phyloP scores from a whole-genome alignment of 2,329 filamentous ascomycete species.

The Aspergillus sp. region DNA sequence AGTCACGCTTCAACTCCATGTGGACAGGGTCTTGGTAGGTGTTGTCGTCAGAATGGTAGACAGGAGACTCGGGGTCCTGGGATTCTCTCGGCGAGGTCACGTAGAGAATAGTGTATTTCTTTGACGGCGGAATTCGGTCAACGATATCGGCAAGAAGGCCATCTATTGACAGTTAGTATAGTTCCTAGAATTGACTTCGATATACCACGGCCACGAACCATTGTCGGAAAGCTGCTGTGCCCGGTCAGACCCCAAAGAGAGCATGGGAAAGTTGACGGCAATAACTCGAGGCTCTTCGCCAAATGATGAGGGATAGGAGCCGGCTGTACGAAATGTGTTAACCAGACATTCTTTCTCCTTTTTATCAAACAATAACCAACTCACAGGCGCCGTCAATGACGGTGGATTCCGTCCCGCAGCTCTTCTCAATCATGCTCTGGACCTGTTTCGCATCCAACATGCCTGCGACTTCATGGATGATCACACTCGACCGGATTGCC shows the following conservation, averaged over 20 bases:
- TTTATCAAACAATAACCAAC: constrained; percentile 6
- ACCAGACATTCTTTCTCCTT: not conserved
- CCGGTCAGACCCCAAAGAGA: constrained; percentile 30
- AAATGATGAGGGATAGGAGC: constrained; percentile 34
- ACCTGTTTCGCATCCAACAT: constrained; percentile 42
- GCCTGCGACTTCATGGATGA: constrained; percentile 51
- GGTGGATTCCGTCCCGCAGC: constrained; percentile 44
- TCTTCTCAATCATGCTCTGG: constrained; percentile 37
- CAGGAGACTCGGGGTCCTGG: constrained; percentile 20
- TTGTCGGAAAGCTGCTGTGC: constrained; percentile 38
- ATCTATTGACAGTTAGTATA: constrained; percentile 24
- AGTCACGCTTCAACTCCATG: constrained; percentile 69
- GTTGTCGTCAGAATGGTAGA: constrained; percentile 62
- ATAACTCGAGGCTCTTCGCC: constrained; percentile 38
- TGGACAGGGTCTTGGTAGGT: constrained; percentile 54
- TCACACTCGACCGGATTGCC: constrained; percentile 50
- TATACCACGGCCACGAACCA: constrained; percentile 27
- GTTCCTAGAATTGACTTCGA: not conserved
- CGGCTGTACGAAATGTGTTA: constrained; percentile 21
- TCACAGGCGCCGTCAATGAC: constrained; percentile 41
- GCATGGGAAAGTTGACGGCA: constrained; percentile 41
- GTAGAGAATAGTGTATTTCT: constrained; percentile 71
- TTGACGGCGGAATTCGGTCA: constrained; percentile 42
- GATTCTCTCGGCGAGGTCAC: constrained; percentile 56
- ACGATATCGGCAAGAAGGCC: constrained; percentile 45